Evolutionary conservation across 805 yeast genomes (phyloP).

Genomic region (Nakazawaea pomicola): DNA sequence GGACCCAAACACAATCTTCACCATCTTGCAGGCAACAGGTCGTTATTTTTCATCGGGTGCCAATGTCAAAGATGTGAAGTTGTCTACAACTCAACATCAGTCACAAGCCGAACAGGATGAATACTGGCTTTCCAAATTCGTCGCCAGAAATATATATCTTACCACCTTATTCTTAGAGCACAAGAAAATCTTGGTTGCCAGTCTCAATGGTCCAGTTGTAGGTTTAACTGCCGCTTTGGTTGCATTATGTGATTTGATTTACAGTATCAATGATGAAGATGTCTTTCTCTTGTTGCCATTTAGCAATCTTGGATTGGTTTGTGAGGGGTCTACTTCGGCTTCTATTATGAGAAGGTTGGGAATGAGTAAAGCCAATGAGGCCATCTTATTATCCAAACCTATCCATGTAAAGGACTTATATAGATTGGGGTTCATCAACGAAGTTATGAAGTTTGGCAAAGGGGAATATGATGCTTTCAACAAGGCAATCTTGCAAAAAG

Average conservation of each 20-base stretch:
- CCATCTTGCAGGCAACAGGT: conserved; percentile 68
- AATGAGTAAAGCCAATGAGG: conserved; percentile 66
- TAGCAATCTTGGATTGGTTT: conserved; percentile 74
- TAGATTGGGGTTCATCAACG: conserved; percentile 57
- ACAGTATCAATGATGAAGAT: conserved; percentile 53
- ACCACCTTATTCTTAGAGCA: conserved; percentile 69
- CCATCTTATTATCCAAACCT: conserved; percentile 64
- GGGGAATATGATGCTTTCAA: conserved; percentile 37
- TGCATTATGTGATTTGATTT: conserved; percentile 71
- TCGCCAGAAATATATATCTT: conserved; percentile 66
- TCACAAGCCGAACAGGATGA: conserved; percentile 12
- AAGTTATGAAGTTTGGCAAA: conserved; percentile 36
- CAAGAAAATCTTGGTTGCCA: conserved; percentile 62
- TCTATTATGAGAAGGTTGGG: conserved; percentile 71
- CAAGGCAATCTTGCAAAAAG: conserved; percentile 28
- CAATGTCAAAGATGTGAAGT: conserved; percentile 41
- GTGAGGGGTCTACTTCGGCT: conserved; percentile 74
- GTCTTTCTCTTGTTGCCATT: conserved; percentile 69
- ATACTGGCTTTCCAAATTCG: conserved; percentile 52
- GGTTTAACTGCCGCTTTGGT: conserved; percentile 75
- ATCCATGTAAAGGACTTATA: conserved; percentile 53
- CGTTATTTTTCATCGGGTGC: conserved; percentile 85
- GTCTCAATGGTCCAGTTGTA: conserved; percentile 82
- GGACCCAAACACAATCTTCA: conserved; percentile 55
- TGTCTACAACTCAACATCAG: background rate